Conservation (phyloP, 768 basidiomycete species). For the Dacryopinax spathularia region DNA sequence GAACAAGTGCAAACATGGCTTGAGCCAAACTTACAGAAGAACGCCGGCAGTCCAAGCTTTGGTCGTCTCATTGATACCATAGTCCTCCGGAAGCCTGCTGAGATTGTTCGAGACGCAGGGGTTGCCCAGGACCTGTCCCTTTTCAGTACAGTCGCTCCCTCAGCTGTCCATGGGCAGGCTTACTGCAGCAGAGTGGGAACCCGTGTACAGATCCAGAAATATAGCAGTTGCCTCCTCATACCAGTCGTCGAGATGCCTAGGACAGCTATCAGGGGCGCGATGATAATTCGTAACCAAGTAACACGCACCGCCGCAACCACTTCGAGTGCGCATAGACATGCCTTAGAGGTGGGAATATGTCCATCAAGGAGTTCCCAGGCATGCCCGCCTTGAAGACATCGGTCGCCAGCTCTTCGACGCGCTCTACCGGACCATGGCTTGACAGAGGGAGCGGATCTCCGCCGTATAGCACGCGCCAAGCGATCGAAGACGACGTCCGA, state of each 20-base stretch:
- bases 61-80: background rate
- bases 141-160: too few species aligned
- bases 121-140: too few species aligned
- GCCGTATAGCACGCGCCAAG: background rate
- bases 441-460: background rate
- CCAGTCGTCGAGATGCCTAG: background rate
- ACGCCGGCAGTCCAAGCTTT: background rate
- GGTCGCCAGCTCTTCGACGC: background rate
- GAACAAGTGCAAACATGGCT: too few species aligned
- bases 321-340: background rate
- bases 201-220: background rate
- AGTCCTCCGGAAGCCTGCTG: background rate
- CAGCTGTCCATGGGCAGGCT: background rate
- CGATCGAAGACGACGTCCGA: background rate
- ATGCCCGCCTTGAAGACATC: background rate
- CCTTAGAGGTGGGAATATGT: background rate
- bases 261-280: background rate
- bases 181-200: background rate
- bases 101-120: too few species aligned
- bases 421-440: background rate
- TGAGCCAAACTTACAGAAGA: background rate
- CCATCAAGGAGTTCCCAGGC: background rate
- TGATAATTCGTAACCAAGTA: background rate
- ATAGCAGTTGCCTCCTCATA: background rate
- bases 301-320: background rate